Conservation (phyloP, 768 basidiomycete genomes). For the Neoboletus subvelutipes region DNA sequence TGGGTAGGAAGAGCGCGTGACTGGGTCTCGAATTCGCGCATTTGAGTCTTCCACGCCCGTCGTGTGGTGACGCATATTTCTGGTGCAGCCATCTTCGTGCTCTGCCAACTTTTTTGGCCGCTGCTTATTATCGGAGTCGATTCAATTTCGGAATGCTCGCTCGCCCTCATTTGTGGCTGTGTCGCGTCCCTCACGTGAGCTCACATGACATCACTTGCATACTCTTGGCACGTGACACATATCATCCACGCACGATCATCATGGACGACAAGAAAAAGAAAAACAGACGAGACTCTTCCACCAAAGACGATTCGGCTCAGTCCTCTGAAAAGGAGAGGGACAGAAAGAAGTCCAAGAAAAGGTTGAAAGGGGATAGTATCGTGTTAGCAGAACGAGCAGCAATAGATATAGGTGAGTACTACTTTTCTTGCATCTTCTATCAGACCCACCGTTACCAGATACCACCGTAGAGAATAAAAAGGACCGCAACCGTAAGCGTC, state of each 20-base stretch:
- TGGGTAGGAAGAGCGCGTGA: background rate
- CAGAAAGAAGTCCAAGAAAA: conserved; percentile 18
- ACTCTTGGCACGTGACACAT: background rate
- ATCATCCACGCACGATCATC: too few relatives aligned
- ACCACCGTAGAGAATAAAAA: conserved; percentile 15
- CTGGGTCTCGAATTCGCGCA: conserved; percentile 13
- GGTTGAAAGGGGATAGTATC: background rate
- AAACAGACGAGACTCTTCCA: conserved; percentile 26
- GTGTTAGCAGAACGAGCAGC: background rate
- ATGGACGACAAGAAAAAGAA: too few relatives aligned
- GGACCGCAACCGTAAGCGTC: conserved; percentile 28
- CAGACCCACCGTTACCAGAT: conserved; percentile 2
- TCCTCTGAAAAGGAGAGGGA: conserved; percentile 3
- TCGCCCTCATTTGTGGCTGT: conserved; percentile 21
- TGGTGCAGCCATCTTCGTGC: conserved; percentile 16
- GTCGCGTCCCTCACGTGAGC: conserved; percentile 19
- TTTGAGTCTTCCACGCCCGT: conserved; percentile 28
- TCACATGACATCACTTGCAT: background rate
- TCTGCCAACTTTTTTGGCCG: conserved; percentile 1
- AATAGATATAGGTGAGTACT: conserved; percentile 3
- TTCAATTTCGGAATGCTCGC: background rate
- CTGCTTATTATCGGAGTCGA: background rate
- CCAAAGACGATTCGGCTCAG: conserved; percentile 2
- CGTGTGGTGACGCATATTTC: conserved; percentile 31
- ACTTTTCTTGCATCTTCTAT: background rate